Evolutionary conservation across 371 early-diverging fungal species (phyloP), one percentile per base, ranked within the genome.

Genomic region (Conidiobolus coronatus): DNA sequence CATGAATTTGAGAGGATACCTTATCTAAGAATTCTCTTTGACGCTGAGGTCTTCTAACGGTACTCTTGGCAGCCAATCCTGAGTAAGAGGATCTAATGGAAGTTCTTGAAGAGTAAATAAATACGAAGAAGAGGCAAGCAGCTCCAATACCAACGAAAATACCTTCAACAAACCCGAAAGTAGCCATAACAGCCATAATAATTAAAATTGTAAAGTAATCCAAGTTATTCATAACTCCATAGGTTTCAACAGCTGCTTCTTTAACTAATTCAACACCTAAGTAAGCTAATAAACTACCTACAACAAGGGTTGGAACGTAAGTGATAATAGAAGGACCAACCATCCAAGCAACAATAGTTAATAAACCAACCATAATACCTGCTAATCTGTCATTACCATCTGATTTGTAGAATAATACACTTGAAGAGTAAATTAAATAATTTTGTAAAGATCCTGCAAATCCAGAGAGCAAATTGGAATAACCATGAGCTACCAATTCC

Each of bases 81-180:
- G 80, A 77, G 55, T 75, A 83, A 0, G 71, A 71, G 23, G 72
- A 72, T 20, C 90, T 73, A 48, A 92, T 77, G 23, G 87, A 75
- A 38, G 73, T 70, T 42, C 73, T 64, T 34, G 76, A 71, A 3
- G 83, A 69, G 63, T 89, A 86, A 48, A 81, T 73, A 1, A 86
- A 72, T 2, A 91, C 84, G 60, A 92, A 92, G 61, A 94, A 89
- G 23, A 92, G 61, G 53, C 90, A 91, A 2, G 93, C 90, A 55
- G 89, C 59, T 1, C 90, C 57, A 33, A 95, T 79, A n/a, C 95
- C 95, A 13, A 88, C 64, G 42, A 90, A 65, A 48, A 93, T 86
- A 20, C 92, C 93, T 52, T 91, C 89, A 11, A 88, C 88, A 57
- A 94, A 94, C 5, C 93, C 93, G 24, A 87, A 61, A 13, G 59